Percentiles rank a stretch among this genome's conserved stretches.
Evolutionary conservation across 2,329 filamentous ascomycete genomes (phyloP).

Genomic region (Verticillium dahliae): DNA sequence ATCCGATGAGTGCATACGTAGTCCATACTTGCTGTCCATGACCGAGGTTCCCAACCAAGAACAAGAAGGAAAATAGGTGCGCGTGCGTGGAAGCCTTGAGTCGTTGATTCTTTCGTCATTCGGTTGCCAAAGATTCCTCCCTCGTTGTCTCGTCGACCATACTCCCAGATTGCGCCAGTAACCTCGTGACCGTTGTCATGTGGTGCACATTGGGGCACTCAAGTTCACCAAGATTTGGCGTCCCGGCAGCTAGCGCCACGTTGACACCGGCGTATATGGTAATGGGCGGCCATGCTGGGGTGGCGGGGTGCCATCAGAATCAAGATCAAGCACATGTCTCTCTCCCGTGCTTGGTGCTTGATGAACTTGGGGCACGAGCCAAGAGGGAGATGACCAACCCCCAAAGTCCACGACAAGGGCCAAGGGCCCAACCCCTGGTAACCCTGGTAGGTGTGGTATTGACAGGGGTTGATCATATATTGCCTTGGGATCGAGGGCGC

Average conservation of each 20-base stretch:
- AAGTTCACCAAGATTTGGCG: neutral
- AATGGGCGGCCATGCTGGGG: neutral
- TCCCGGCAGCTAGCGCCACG: neutral
- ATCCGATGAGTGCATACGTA: too few species aligned
- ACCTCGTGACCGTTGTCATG: neutral
- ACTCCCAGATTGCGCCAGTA: neutral
- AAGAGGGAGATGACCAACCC: neutral
- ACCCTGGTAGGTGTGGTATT: neutral
- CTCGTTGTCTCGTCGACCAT: neutral
- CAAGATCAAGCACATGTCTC: neutral
- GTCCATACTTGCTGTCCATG: too few species aligned
- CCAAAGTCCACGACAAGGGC: neutral
- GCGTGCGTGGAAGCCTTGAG: neutral
- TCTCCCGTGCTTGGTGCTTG: neutral
- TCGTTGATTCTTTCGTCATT: neutral
- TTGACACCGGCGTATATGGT: neutral
- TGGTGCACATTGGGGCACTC: neutral
- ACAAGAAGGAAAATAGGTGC: too few species aligned
- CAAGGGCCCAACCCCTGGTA: neutral
- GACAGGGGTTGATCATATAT: conserved; percentile 1
- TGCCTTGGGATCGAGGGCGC: neutral
- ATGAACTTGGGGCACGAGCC: neutral
- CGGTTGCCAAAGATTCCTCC: neutral
- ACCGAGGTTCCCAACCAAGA: too few species aligned
- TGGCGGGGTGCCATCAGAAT: neutral